These are phyloP conservation scores for Fusarium sororula DNA, from an alignment of 2,329 filamentous ascomycete genomes.

Conservation along the genomic window DNA sequence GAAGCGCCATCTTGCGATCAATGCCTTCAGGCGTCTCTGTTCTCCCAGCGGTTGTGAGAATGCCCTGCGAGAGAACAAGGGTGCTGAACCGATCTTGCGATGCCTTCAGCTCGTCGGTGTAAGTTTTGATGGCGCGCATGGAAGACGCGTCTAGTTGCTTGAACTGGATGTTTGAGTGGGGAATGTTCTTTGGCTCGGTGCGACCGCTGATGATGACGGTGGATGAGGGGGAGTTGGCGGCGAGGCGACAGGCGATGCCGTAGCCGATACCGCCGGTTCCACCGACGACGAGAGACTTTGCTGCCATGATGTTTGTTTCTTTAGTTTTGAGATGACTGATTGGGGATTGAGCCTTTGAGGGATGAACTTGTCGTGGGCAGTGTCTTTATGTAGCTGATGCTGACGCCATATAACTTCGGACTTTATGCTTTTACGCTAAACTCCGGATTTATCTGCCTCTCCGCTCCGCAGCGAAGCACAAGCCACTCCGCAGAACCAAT, in stretches of 20 bases:
- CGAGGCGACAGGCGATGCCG: conserved; percentile 49
- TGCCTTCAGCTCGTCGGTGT: conserved; percentile 42
- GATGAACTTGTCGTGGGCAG: background rate
- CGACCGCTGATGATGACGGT: conserved; percentile 48
- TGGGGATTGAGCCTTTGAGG: no score
- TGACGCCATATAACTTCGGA: background rate
- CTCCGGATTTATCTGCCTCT: background rate
- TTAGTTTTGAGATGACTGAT: no score
- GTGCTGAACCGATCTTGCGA: conserved; percentile 45
- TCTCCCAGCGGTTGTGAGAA: conserved; percentile 47
- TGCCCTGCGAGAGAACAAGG: conserved; percentile 52
- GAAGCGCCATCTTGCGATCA: conserved; percentile 56
- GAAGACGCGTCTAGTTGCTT: conserved; percentile 46
- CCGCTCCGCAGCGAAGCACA: background rate
- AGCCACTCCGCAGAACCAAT: conserved; percentile 1
- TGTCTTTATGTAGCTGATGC: background rate
- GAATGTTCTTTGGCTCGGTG: conserved; percentile 42
- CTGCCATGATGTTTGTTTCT: conserved; percentile 13
- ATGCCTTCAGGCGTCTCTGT: conserved; percentile 56
- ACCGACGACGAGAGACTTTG: conserved; percentile 47
- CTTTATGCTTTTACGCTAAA: background rate
- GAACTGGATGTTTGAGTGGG: conserved; percentile 47
- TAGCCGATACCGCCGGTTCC: conserved; percentile 50
- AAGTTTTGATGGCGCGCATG: conserved; percentile 48
- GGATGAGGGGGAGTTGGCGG: conserved; percentile 38